Evolutionary conservation across 495 filamentous ascomycete genomes (phyloP).

Genomic region (Neurospora sp.): DNA sequence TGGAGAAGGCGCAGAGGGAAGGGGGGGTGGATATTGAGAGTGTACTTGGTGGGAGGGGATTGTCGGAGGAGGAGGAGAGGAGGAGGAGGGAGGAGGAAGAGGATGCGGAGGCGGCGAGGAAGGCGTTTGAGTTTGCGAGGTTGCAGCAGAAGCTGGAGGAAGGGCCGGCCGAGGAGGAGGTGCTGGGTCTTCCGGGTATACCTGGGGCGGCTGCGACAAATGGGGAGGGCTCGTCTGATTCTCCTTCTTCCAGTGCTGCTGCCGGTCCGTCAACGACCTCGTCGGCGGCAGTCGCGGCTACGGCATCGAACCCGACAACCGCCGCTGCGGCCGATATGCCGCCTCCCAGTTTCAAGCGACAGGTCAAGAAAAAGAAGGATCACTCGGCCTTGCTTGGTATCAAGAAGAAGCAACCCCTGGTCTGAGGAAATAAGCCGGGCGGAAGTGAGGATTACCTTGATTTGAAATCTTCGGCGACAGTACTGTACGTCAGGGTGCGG

Average conservation of each 20-base stretch:
- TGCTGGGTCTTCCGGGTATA: not conserved
- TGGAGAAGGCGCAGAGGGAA: constrained; percentile 62
- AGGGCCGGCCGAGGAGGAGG: constrained; percentile 33
- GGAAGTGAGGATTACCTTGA: not conserved
- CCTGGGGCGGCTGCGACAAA: constrained; percentile 10
- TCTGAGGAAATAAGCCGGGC: constrained; percentile 17
- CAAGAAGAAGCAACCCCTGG: constrained; percentile 68
- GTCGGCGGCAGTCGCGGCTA: constrained; percentile 13
- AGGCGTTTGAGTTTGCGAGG: constrained; percentile 58
- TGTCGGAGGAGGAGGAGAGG: constrained; percentile 41
- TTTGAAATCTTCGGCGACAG: not conserved
- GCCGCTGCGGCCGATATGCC: constrained; percentile 28
- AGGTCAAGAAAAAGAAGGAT: constrained; percentile 78
- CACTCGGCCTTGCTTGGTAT: constrained; percentile 65
- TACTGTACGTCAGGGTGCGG: not conserved
- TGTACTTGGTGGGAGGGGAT: constrained; percentile 22
- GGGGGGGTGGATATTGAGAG: constrained; percentile 36
- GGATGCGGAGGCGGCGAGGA: constrained; percentile 73
- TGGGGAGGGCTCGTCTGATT: not conserved
- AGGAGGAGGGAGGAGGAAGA: constrained; percentile 60
- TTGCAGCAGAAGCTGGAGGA: constrained; percentile 35
- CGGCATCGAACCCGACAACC: constrained; percentile 18
- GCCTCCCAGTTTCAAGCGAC: constrained; percentile 63
- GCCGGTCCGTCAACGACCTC: constrained; percentile 12
- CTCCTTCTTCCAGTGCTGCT: not conserved